Conservation (phyloP, 306 rosid species). For the Arachis stenosperma region DNA sequence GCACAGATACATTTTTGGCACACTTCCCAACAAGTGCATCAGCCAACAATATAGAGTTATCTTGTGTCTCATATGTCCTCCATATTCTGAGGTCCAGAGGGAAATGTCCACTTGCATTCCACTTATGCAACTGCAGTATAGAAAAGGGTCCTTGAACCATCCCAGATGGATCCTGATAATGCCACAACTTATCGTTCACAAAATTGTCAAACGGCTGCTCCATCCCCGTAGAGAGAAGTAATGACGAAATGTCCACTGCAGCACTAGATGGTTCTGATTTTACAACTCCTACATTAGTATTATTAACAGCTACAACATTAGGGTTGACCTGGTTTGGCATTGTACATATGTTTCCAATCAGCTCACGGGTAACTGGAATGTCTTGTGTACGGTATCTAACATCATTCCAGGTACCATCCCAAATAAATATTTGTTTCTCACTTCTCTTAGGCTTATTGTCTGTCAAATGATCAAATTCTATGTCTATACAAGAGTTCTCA, state of each 20-base stretch:
- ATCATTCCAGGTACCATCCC: slow-evolving; percentile 41
- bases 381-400: slow-evolving; percentile 41
- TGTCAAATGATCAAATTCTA: slow-evolving; percentile 44
- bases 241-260: slow-evolving; percentile 43
- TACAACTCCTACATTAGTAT: slow-evolving; percentile 41
- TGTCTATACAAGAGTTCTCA: slow-evolving; percentile 52
- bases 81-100: slow-evolving; percentile 75
- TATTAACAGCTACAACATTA: slow-evolving; percentile 40
- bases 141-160: slow-evolving; percentile 81
- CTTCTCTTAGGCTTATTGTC: slow-evolving; percentile 42
- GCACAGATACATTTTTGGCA: slow-evolving; percentile 42
- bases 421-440: neutral
- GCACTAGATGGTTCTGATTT: slow-evolving; percentile 43
- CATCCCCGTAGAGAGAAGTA: slow-evolving; percentile 45
- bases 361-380: slow-evolving; percentile 37
- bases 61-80: slow-evolving; percentile 61
- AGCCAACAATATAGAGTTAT: slow-evolving; percentile 52
- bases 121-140: slow-evolving; percentile 62
- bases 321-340: slow-evolving; percentile 38
- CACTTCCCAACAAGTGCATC: slow-evolving; percentile 55
- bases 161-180: slow-evolving; percentile 80
- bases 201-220: slow-evolving; percentile 46
- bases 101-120: slow-evolving; percentile 58
- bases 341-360: slow-evolving; percentile 35
- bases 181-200: slow-evolving; percentile 61